Conservation (phyloP, 768 basidiomycete genomes). For the Hirschioporus abietinus region DNA sequence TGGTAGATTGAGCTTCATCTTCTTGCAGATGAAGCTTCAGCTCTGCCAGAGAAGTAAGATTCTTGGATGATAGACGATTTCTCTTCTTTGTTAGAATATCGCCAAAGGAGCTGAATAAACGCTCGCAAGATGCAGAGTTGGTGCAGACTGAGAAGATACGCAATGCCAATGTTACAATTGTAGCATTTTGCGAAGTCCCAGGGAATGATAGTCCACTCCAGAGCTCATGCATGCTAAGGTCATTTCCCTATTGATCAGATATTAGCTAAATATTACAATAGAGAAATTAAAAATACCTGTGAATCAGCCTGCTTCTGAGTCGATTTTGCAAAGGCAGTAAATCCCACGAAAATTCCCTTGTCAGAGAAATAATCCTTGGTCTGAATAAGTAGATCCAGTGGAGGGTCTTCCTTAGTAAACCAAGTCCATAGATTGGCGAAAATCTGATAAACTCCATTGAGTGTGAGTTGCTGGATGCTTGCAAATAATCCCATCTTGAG, state of each 20-base stretch:
- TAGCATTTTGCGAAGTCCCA: too few species aligned
- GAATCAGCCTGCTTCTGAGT: too few species aligned
- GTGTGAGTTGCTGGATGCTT: slow-evolving; percentile 10
- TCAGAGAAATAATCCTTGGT: background rate
- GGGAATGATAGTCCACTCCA: too few species aligned
- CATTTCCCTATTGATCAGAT: too few species aligned
- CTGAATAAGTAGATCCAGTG: background rate
- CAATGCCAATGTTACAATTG: slow-evolving; percentile 4
- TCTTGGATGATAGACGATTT: slow-evolving; percentile 7
- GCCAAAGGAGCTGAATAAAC: slow-evolving; percentile 16
- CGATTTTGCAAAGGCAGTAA: too few species aligned
- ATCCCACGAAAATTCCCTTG: background rate
- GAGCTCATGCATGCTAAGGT: too few species aligned
- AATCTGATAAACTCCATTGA: slow-evolving; percentile 13
- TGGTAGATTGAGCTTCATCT: too few species aligned
- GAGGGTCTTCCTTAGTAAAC: slow-evolving; percentile 6
- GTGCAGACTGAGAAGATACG: slow-evolving; percentile 13
- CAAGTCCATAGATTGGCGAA: slow-evolving; percentile 13
- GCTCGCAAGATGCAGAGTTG: slow-evolving; percentile 16
- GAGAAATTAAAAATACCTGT: too few species aligned
- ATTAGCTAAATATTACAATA: too few species aligned
- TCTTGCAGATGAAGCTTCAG: slow-evolving; percentile 2
- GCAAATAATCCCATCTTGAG: slow-evolving; percentile 17
- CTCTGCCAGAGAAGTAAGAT: slow-evolving; percentile 8
- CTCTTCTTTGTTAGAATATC: slow-evolving; percentile 11